Evolutionary conservation across 2,329 filamentous ascomycete species (phyloP).

Genomic region (Sporothrix luriei): DNA sequence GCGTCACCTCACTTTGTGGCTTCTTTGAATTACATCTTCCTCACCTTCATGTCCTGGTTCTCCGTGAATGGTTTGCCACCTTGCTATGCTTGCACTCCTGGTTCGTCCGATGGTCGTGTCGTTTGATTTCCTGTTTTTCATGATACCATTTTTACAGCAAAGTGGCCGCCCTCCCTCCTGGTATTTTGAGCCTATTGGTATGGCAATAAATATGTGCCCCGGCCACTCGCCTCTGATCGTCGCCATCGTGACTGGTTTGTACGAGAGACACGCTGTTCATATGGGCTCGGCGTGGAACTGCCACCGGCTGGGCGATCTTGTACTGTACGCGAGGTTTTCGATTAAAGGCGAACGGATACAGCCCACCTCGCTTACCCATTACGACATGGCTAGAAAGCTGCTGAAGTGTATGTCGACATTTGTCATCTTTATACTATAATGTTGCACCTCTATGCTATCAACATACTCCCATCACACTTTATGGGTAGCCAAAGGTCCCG

Average conservation of each 20-base stretch:
- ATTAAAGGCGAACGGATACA: no score
- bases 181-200: not conserved
- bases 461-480: not conserved
- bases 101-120: not conserved
- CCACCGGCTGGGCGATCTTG: not conserved
- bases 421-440: not conserved
- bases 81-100: not conserved
- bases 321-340: not conserved
- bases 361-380: not conserved
- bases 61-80: not conserved
- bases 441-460: not conserved
- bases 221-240: not conserved
- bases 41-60: no score
- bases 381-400: not conserved
- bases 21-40: not conserved
- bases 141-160: not conserved
- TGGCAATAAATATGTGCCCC: not conserved
- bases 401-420: not conserved
- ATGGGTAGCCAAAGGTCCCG: not conserved
- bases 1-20: no score
- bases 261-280: not conserved
- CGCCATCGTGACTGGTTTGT: not conserved
- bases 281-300: not conserved
- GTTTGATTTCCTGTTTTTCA: not conserved
- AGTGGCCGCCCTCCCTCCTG: not conserved